phyloP scores from a whole-genome alignment of 495 filamentous ascomycete species.

The Aspergillus campestris region DNA sequence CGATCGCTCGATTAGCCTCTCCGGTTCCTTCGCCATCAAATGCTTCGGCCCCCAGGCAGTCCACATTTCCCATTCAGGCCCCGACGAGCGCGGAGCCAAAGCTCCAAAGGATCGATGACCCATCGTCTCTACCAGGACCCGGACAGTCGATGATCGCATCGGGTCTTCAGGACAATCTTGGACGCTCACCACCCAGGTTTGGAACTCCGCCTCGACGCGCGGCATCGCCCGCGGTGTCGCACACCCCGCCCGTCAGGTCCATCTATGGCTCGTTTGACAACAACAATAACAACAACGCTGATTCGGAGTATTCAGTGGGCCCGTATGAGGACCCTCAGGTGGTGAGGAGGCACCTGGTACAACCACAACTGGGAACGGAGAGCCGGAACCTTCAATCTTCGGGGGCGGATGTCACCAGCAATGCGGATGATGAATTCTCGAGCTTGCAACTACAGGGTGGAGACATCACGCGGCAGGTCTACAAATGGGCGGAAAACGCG shows the following conservation, averaged over 20 bases:
- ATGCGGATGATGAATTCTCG: conserved; percentile 76
- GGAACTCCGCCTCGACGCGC: conserved; percentile 48
- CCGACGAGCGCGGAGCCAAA: conserved; percentile 19
- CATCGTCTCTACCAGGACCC: conserved; percentile 49
- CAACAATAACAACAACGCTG: conserved; percentile 31
- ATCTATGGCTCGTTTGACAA: conserved; percentile 77
- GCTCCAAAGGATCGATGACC: conserved; percentile 27
- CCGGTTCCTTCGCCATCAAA: conserved; percentile 50
- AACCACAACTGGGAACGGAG: conserved; percentile 43
- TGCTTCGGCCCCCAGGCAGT: conserved; percentile 37
- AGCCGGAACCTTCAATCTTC: conserved; percentile 31
- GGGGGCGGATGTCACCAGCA: conserved; percentile 33
- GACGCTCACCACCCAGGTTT: conserved; percentile 39
- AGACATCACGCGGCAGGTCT: conserved; percentile 88
- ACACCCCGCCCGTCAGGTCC: conserved; percentile 43
- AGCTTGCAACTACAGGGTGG: conserved; percentile 87
- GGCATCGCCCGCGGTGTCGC: conserved; percentile 44
- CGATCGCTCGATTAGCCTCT: conserved; percentile 65
- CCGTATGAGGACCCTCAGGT: conserved; percentile 74
- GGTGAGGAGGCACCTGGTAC: conserved; percentile 72
- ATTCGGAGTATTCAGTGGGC: conserved; percentile 22
- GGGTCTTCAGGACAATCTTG: conserved; percentile 57
- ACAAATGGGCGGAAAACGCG: conserved; percentile 85
- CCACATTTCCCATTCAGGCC: conserved; percentile 25
- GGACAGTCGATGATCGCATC: conserved; percentile 71